Base-by-base conservation (phyloP, 2,329 filamentous ascomycete genomes). In the Sclerotiophoma versabilis region DNA sequence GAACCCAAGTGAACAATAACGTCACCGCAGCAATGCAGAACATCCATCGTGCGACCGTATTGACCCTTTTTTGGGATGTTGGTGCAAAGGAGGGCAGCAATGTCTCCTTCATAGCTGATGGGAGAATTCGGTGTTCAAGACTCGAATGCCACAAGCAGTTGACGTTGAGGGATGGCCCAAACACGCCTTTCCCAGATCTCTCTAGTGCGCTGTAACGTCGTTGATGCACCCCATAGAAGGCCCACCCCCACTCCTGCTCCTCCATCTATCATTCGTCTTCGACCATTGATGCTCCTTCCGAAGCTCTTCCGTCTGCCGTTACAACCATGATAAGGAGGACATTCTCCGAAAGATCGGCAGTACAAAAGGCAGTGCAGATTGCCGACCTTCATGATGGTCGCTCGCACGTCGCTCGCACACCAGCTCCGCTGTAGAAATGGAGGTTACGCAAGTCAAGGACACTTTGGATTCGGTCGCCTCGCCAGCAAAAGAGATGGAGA, bases 331-430 rank as follows among this genome's bases (percentile, higher is more conserved):
- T 54, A 49, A 49, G 45, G 51, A 46, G 25, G 27, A 49, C 5
- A 19, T 54, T 49, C 45, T 42, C 51, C 34, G 51, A 49, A 23
- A 30, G 29, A 49, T 54, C 33, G 46, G 34, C 39, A 20, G 29
- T 46, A 54, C 51, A 49, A 49, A 50, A 48, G 29, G 23, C 34
- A 34, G n/a, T 5, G n/a, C 19, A 22, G 27, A 23, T 19, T 44
- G 23, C 34, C 27, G 39, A 23, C 14, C 5, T 12, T 41, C 29
- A 49, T 3, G 34, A 49, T 49, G 45, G 33, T 23, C 19, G n/a
- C 23, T 22, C 22, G 10, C 5, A 19, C 29, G 6, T 27, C 36
- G 27, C 15, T 34, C 19, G n/a, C 27, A n/a, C 33, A 17, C 29
- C 15, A 23, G n/a, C 15, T 33, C 26, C 4, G 5, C 20, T 10